Evolutionary conservation across 2,329 filamentous ascomycete genomes (phyloP), one percentile per base, ranked within the genome.

Genomic region (Septoria linicola): DNA sequence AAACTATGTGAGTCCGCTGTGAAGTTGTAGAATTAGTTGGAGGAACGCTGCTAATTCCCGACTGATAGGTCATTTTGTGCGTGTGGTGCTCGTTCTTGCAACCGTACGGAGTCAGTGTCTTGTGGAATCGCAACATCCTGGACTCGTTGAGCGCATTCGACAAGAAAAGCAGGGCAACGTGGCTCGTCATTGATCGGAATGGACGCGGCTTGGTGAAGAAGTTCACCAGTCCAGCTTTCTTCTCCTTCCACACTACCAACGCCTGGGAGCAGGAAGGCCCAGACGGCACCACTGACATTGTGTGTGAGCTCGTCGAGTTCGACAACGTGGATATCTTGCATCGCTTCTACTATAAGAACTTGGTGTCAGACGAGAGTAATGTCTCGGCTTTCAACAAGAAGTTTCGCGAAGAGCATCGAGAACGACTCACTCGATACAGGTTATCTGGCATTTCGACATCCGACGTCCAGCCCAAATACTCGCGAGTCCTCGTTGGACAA

Each of bases 191-290:
- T 14, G 88, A 93, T 65, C 81, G 88, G 1, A 74, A 66, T 3
- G 78, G 76, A 3, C 75, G 76, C 35, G 88, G 89, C 0, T 71
- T 93, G 0, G 77, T 93, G 0, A 85, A 81, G 5, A 80, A 77
- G 1, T 91, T 87, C 62, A 78, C 83, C n/a, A 85, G 81, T n/a
- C 77, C 80, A 0, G 79, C 86, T 0, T 83, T 83, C 41, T 95
- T 91, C 73, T 85, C 82, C 69, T 95, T 95, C 68, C 89, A 95
- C 70, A 81, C 80, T 0, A 75, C 89, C 64, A 95, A 95, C 59
- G 80, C 87, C 0, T 93, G 84, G 66, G 87, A 92, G 62, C 79
- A 88, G 31, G 55, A 60, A 68, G 0, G 72, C 69, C 6, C 20
- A 7, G 25, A 41, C n/a, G 31, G 19, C 19, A 35, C 39, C 21